phyloP scores from a whole-genome alignment of 169 alveolate genomes.

The Plasmodium reichenowi region DNA sequence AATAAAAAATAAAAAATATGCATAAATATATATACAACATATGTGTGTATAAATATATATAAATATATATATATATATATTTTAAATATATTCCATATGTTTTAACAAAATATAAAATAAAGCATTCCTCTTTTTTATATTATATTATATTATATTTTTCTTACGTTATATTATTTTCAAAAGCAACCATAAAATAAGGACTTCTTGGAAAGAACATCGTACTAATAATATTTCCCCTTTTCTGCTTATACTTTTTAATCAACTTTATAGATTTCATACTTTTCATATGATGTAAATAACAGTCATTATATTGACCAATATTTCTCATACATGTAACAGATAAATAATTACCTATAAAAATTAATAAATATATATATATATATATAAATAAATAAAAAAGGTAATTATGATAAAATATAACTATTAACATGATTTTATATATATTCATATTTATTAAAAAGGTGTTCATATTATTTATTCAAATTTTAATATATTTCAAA shows the following conservation, averaged over 20 bases:
- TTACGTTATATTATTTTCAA: slow-evolving; percentile 71
- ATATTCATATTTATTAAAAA: background rate
- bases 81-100: background rate
- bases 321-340: slow-evolving; percentile 75
- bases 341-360: slow-evolving; percentile 55
- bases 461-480: too few species aligned
- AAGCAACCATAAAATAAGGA: slow-evolving; percentile 65
- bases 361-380: background rate
- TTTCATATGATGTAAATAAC: slow-evolving; percentile 70
- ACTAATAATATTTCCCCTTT: slow-evolving; percentile 71
- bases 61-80: background rate
- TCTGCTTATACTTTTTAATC: slow-evolving; percentile 66
- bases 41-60: background rate
- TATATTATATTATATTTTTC: background rate
- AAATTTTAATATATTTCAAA: too few species aligned
- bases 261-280: slow-evolving; percentile 70
- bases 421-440: background rate
- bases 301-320: slow-evolving; percentile 56
- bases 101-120: background rate
- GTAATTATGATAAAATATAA: too few species aligned
- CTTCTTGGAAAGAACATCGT: slow-evolving; percentile 62
- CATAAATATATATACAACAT: background rate
- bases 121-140: background rate
- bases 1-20: background rate
- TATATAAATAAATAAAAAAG: background rate